Base-by-base conservation (phyloP, 192 early-diverging fungal species). In the Hyaloraphidium curvatum region DNA sequence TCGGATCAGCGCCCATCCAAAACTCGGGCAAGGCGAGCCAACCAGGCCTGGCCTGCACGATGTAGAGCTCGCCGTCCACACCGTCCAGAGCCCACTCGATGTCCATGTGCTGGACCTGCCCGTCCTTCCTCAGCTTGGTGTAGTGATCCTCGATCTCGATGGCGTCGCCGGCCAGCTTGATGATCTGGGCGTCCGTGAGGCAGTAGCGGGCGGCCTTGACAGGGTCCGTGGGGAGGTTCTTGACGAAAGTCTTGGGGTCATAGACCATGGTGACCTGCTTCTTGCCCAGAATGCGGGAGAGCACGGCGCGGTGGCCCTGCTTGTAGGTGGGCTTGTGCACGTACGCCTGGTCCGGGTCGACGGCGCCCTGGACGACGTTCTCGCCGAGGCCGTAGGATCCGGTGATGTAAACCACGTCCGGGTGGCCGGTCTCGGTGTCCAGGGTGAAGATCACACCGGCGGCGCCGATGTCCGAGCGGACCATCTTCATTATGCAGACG, bases 301-400 rank as follows among this genome's bases (percentile, higher is more conserved):
- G 9, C 11, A 48, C 43, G 11, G 43, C 43, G 7, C 43, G 43
- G 19, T 48, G 43, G 25, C 43, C 43, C 14, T 9, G 7, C 5
- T 25, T 14, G 25, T 22, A 48, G 4, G 43, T 48, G 5, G 43
- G 43, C 23, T 48, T 48, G 23, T 48, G 43, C 7, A 48, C 43
- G 25, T 22, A 48, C 17, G 25, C 14, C 25, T 48, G 17, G 33
- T 72, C 70, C 16, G 70, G 69, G 50, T 72, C 64, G 3, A 71
- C 68, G 27, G 64, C 58, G 30, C 70, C 70, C 19, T 66, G 67
- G 1, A 72, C 70, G 4, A 72, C 53, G 14, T 69, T 67, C 51
- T 72, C 70, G 0, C 70, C 70, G 22, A 72, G 65, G 16, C 70
- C 70, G 59, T 67, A 71, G 14, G 64, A 56, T 35, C 62, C 70